Base-by-base conservation (phyloP, 768 basidiomycete species). In the Suillus subluteus region DNA sequence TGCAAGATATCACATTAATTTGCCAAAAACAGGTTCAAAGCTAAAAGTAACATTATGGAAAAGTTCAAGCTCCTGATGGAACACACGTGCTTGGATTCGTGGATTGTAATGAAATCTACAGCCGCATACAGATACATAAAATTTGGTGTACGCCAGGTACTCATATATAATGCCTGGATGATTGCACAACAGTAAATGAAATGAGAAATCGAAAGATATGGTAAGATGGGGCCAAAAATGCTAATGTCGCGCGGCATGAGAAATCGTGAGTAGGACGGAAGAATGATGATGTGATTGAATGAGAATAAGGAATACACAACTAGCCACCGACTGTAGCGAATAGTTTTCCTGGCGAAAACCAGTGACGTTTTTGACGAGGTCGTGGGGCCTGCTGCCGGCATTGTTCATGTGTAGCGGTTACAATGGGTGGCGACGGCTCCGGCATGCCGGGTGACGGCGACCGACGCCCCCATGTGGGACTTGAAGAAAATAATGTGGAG, bases 341-440 rank as follows among this genome's bases (percentile, higher is more conserved):
- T 68, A 87, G 72, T 75, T 83, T 82, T 74, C 82, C 82, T 37
- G 85, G 81, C 63, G 82, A 82, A 73, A 87, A 87, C 87, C 87
- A 88, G 69, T 81, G 78, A 44, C 83, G 81, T 71, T 81, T 79
- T 65, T 83, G 75, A 65, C 83, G 79, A 69, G 76, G 76, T 40
- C 77, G 74, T 43, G 74, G 71, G 26, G 70, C 77, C 62, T 77
- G 58, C 40, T 61, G 73, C 46, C 78, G 78, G 71, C 77, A 79
- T 46, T 73, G 73, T 59, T 74, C 74, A 55, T 72, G 73, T 69
- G 76, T 74, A 70, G 70, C 74, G 69, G 66, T 74, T 74, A 70
- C 61, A 52, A 44, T 74, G 72, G 75, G 68, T 73, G 77, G 67
- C 12, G 65, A 12, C 21, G 73, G 68, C 62, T 77, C 77, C 16